Evolutionary conservation across 2,329 filamentous ascomycete species (phyloP), one percentile per base, ranked within the genome.

Genomic region (Penicillium paneum): DNA sequence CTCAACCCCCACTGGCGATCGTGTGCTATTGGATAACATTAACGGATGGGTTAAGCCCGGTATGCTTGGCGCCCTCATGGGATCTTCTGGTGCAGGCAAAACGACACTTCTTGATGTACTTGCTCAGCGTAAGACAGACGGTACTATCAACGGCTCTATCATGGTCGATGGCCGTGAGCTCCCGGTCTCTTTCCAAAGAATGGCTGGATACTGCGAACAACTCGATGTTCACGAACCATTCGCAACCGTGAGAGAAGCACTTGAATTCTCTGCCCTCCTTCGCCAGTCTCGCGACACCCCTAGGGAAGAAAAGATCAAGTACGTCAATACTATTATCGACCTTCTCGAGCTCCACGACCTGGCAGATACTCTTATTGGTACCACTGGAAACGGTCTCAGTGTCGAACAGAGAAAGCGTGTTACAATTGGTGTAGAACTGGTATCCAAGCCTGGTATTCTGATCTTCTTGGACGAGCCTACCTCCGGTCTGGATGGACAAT

Each of bases 61-160:
- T 8, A 78, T 86, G 52, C 83, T 93, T 76, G 82, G 89, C 8
- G 89, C 89, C 0, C 76, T 93, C 0, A 88, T 92, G 77, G 89
- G 90, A 24, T 86, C 86, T 2, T 89, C 83, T 0, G 88, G 87
- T n/a, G 89, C 89, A 3, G 89, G 89, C 4, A 93, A 93, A 71
- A 73, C 70, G 0, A 92, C 89, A 0, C 76, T 93, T 0, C 76
- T 93, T 6, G 89, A 92, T 67, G 88, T 87, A 0, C 74, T 87
- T 1, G 84, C 88, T 0, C 87, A 90, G 62, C 81, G 89, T 1
- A 85, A 90, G 64, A 84, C 76, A 4, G 77, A 77, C 21, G 84
- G 86, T 48, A 78, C 85, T 12, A 78, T 86, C 7, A 71, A 74
- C 5, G 86, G 86, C 3, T 79, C 84, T 43, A 84, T 89, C 74